Evolutionary conservation across 225 moss, liverwort and hornwort genomes (phyloP).

Genomic region (Pleurozium schreberi): DNA sequence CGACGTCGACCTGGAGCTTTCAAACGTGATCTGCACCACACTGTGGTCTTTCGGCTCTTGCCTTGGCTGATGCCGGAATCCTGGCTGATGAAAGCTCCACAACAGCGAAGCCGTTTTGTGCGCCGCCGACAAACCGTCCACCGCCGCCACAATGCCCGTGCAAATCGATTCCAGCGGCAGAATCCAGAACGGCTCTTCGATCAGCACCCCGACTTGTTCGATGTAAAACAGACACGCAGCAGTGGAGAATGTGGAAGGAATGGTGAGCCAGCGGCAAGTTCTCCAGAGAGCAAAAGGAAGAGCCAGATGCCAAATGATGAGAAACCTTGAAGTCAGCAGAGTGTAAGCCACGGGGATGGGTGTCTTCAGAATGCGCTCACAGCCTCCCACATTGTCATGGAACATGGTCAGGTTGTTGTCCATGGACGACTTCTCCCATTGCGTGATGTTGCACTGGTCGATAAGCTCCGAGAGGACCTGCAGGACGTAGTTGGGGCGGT

Average conservation of each 20-base stretch:
- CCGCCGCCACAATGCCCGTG: neutral
- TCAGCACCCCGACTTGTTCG: constrained; percentile 44
- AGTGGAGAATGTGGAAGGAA: constrained; percentile 31
- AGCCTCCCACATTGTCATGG: constrained; percentile 62
- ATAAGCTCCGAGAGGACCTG: constrained; percentile 11
- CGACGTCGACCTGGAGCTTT: neutral
- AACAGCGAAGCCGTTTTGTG: neutral
- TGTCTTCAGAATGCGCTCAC: constrained; percentile 59
- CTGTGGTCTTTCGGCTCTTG: neutral
- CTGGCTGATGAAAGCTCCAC: constrained; percentile 21
- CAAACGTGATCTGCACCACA: constrained; percentile 15
- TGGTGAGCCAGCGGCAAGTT: constrained; percentile 53
- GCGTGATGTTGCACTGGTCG: constrained; percentile 1
- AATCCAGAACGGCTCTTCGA: constrained; percentile 47
- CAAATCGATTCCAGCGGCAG: constrained; percentile 13
- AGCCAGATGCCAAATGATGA: constrained; percentile 63
- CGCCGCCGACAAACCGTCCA: constrained; percentile 1
- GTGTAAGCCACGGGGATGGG: constrained; percentile 84
- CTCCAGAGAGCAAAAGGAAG: constrained; percentile 66
- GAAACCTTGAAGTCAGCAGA: constrained; percentile 53
- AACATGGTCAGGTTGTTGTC: constrained; percentile 53
- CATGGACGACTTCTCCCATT: constrained; percentile 20
- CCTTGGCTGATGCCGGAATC: neutral
- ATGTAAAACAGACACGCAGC: constrained; percentile 29
- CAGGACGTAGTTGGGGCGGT: constrained; percentile 24